Conservation (phyloP, 176 grass and related monocot genomes). For the Puya raimondii region DNA sequence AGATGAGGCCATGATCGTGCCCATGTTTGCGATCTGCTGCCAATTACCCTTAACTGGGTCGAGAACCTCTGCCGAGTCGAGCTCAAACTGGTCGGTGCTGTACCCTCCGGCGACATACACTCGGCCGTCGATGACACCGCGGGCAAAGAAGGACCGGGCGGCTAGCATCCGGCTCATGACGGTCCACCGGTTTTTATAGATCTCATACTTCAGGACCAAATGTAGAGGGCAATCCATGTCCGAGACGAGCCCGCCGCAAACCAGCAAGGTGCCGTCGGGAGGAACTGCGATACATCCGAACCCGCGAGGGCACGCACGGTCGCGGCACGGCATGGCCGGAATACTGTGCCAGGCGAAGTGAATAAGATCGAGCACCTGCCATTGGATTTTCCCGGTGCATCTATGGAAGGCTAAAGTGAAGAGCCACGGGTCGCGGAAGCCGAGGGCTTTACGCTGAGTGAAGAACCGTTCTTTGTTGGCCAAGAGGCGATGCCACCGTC, state of each 20-base stretch:
- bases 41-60: conserved; percentile 52
- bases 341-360: conserved; percentile 69
- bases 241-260: conserved; percentile 82
- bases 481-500: conserved; percentile 59
- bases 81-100: conserved; percentile 74
- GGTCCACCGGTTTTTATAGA: conserved; percentile 55
- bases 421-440: conserved; percentile 42
- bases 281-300: conserved; percentile 83
- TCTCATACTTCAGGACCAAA: conserved; percentile 72
- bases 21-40: conserved; percentile 53
- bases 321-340: conserved; percentile 80
- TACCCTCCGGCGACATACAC: conserved; percentile 90
- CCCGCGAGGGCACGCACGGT: conserved; percentile 65
- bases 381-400: conserved; percentile 92
- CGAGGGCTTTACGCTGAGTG: conserved; percentile 36
- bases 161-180: conserved; percentile 68
- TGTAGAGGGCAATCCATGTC: conserved; percentile 96
- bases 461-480: conserved; percentile 61
- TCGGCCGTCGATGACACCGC: conserved; percentile 54
- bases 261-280: conserved; percentile 42
- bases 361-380: conserved; percentile 77
- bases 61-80: conserved; percentile 60
- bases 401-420: conserved; percentile 89
- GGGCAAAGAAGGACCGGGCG: conserved; percentile 74
- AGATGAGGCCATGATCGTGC: conserved; percentile 63